phyloP scores from a whole-genome alignment of 129 eudicot genomes.

The Pittosporum tobira region DNA sequence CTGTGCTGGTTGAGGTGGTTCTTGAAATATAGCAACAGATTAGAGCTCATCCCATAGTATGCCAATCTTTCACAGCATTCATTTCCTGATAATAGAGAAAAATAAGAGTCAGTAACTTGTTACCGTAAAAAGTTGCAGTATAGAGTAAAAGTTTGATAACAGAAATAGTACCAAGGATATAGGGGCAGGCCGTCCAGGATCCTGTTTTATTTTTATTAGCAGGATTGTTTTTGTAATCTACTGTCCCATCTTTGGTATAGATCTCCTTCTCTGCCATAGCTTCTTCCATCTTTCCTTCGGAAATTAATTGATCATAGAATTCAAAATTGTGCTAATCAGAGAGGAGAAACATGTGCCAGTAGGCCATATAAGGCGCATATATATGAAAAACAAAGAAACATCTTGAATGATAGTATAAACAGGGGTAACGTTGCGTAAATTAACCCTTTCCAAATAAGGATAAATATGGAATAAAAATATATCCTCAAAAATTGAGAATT shows the following conservation, averaged over 20 bases:
- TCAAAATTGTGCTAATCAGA: too few relatives aligned
- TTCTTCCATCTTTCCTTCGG: slow-evolving; percentile 22
- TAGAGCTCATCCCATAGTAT: slow-evolving; percentile 58
- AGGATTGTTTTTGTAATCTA: slow-evolving; percentile 41
- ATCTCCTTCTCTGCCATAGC: slow-evolving; percentile 23
- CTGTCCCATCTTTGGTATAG: slow-evolving; percentile 60
- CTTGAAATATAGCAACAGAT: slow-evolving; percentile 52
- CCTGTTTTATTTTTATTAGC: slow-evolving; percentile 58
- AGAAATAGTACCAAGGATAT: slow-evolving; percentile 46
- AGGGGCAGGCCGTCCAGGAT: slow-evolving; percentile 71
- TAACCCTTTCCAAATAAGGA: too few relatives aligned
- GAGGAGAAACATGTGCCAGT: too few relatives aligned
- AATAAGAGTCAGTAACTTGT: too few relatives aligned
- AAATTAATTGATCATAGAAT: slow-evolving; percentile 14
- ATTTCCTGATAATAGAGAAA: slow-evolving; percentile 37
- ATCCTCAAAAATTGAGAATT: too few relatives aligned
- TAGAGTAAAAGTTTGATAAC: not conserved
- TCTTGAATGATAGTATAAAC: too few relatives aligned
- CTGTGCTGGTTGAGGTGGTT: slow-evolving; percentile 40
- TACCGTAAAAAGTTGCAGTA: too few relatives aligned
- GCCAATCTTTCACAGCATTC: too few relatives aligned
- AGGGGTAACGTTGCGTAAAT: too few relatives aligned
- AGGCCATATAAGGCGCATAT: too few relatives aligned
- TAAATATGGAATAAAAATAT: too few relatives aligned
- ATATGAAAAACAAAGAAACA: too few relatives aligned